Base-by-base conservation (phyloP, 2,329 filamentous ascomycete genomes). In the Simplicillium sp. region DNA sequence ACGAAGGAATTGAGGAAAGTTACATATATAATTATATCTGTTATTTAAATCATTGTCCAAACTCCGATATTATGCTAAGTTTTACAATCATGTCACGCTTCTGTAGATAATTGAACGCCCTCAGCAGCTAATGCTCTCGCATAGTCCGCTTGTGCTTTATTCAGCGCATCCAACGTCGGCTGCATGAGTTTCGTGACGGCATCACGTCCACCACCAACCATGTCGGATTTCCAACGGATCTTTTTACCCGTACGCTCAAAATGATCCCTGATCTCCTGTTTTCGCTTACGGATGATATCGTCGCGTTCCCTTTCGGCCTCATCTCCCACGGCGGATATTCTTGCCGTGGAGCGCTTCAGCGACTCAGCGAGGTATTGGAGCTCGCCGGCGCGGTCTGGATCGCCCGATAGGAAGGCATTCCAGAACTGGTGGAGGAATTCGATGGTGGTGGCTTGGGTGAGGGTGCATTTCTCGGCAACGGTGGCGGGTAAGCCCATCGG, bases 391-490 rank as follows among this genome's bases (percentile, higher is more conserved):
- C 87, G 81, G 44, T 87, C 82, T 1, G 85, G 66, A 55, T 96
- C 87, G 12, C 89, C 90, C 0, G 89, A 96, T 18, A 94, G 72
- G 55, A 94, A 98, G 0, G 89, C 80, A 29, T 78, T 75, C 90
- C 90, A 98, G 66, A 98, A 98, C 59, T 97, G 94, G 52, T 90
- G 86, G n/a, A 98, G 68, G 54, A 97, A 98, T 56, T 98, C 92
- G 31, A 86, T 83, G 0, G 87, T 94, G 0, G 92, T 98, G 40
- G 89, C 89, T 58, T 97, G 88, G 0, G 90, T 95, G 41, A 79
- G 61, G 33, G 63, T 65, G 49, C 76, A 80, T 41, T 75, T 75
- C 34, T 80, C 70, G 4, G 75, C 66, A 15, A 84, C 65, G 2
- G 74, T 68, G 2, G 65, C 54, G 3, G 81, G 66, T 3, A 67